Conservation (phyloP, 2,329 filamentous ascomycete species). For the Cordyceps militaris region DNA sequence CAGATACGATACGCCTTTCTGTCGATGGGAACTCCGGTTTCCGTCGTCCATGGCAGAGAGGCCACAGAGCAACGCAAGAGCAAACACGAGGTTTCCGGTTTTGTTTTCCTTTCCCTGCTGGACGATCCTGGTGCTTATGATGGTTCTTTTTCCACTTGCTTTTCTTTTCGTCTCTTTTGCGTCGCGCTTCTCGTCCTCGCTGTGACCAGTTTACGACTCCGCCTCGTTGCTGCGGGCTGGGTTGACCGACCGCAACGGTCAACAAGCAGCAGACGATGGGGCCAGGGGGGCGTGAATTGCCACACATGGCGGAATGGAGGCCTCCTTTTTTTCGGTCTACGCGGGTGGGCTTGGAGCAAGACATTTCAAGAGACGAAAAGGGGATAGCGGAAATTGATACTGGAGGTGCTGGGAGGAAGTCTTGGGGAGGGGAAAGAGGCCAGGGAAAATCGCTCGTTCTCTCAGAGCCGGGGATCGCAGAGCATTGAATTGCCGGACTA, state of each 20-base stretch:
- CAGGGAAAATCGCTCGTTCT: conserved; percentile 41
- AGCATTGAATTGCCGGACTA: conserved; percentile 56
- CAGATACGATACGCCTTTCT: conserved; percentile 59
- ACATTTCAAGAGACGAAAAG: not conserved
- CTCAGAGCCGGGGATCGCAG: conserved; percentile 54
- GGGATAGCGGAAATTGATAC: not conserved
- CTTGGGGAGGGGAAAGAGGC: not conserved
- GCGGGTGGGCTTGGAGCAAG: not conserved
- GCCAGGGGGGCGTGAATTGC: not conserved
- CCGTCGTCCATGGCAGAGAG: conserved; percentile 43
- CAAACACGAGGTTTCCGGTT: conserved; percentile 23
- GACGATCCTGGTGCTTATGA: not conserved
- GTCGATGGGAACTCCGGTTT: conserved; percentile 22
- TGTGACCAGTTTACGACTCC: not conserved
- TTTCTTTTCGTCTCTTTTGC: not conserved
- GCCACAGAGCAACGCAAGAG: conserved; percentile 57
- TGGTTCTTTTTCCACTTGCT: not conserved
- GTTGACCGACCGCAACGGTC: not conserved
- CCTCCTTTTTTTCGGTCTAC: not conserved
- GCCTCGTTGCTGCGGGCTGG: not conserved
- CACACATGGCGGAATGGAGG: not conserved
- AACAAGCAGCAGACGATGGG: not conserved
- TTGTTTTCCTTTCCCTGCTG: not conserved
- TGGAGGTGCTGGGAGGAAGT: not conserved
- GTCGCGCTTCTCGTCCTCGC: not conserved